phyloP scores from a whole-genome alignment of 805 yeast genomes.

The Clavispora asparagi region DNA sequence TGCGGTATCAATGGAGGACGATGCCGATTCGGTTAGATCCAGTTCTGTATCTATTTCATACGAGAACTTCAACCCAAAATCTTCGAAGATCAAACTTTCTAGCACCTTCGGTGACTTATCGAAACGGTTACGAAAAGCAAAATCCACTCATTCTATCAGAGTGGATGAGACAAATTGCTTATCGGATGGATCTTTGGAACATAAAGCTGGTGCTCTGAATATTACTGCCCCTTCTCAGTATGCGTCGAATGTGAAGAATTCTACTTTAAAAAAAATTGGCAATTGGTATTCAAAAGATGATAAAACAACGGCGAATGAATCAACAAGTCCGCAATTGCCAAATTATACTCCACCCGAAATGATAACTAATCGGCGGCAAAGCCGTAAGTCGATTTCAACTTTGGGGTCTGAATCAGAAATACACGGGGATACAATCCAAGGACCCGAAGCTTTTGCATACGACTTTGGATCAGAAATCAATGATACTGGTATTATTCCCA shows the following conservation, averaged over 20 bases:
- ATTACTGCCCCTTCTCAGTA: not conserved
- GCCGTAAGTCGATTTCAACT: slow-evolving; percentile 17
- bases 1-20: slow-evolving; percentile 1
- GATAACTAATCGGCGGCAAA: slow-evolving; percentile 54
- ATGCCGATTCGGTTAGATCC: slow-evolving; percentile 1
- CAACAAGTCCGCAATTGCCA: not conserved
- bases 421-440: not conserved
- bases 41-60: not conserved
- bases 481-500: slow-evolving; percentile 2
- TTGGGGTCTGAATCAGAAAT: slow-evolving; percentile 4
- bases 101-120: slow-evolving; percentile 12
- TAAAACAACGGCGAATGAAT: slow-evolving; percentile 2
- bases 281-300: slow-evolving; percentile 59
- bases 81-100: slow-evolving; percentile 1
- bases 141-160: slow-evolving; percentile 18
- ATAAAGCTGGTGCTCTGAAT: not conserved
- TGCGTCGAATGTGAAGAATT: slow-evolving; percentile 15
- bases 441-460: slow-evolving; percentile 4
- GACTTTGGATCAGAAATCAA: slow-evolving; percentile 12
- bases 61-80: slow-evolving; percentile 1
- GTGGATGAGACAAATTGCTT: slow-evolving; percentile 21
- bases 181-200: slow-evolving; percentile 21
- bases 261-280: slow-evolving; percentile 54
- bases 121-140: slow-evolving; percentile 15
- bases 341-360: slow-evolving; percentile 54